Evolutionary conservation across 139 green algal genomes (phyloP).

Genomic region (Closterium sp.): DNA sequence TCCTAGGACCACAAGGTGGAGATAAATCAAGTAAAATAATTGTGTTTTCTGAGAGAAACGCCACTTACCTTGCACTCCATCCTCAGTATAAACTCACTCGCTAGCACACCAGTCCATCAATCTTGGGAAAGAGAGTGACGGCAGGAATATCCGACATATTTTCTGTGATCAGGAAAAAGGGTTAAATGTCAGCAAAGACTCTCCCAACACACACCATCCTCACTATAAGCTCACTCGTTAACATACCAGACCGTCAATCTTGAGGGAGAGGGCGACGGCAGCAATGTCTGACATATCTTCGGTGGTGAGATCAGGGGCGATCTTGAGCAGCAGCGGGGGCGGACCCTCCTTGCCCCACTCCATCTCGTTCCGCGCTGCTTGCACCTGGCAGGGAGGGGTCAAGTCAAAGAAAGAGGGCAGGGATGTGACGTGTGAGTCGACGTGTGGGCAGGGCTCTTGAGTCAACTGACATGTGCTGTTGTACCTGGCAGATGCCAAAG

Average conservation of each 20-base stretch:
- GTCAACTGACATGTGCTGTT: too few relatives aligned
- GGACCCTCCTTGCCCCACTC: slow-evolving; percentile 52
- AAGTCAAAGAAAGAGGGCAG: too few relatives aligned
- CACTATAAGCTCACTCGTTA: background rate
- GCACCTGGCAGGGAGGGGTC: slow-evolving; percentile 43
- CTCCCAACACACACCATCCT: background rate
- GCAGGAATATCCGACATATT: slow-evolving; percentile 83
- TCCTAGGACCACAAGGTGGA: too few relatives aligned
- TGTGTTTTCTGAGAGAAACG: too few relatives aligned
- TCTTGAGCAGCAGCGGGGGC: slow-evolving; percentile 87
- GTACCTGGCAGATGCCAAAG: too few relatives aligned
- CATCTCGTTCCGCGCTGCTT: slow-evolving; percentile 68
- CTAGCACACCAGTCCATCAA: too few relatives aligned
- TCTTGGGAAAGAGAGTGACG: slow-evolving; percentile 60
- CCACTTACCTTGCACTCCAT: too few relatives aligned
- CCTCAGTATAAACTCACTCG: too few relatives aligned
- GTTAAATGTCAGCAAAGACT: background rate
- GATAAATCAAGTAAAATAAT: too few relatives aligned
- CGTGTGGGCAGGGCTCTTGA: too few relatives aligned
- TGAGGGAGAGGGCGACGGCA: slow-evolving; percentile 61
- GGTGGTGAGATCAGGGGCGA: slow-evolving; percentile 85
- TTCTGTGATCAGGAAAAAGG: too few relatives aligned
- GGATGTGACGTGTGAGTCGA: too few relatives aligned
- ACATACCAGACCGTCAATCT: background rate
- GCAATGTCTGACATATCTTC: slow-evolving; percentile 76